Conservation (phyloP, 1,284 basidiomycete species). For the Ceratobasidium sp. region DNA sequence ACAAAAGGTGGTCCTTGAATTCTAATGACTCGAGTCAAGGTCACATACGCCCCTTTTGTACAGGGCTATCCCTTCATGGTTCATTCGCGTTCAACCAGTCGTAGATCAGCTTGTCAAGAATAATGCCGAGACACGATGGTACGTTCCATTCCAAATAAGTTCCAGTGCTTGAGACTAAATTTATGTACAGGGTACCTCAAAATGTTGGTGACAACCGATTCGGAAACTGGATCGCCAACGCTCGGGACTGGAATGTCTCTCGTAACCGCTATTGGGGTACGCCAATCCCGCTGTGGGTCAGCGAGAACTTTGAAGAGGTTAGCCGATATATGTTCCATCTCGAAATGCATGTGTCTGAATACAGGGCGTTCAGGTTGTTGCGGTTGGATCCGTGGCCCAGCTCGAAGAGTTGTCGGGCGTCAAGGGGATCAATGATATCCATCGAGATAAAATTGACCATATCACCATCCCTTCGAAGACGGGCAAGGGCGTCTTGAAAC, state of each 20-base stretch:
- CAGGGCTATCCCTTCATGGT: conserved; percentile 97
- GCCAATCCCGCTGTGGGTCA: conserved; percentile 96
- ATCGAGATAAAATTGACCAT: conserved; percentile 94
- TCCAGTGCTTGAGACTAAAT: not conserved
- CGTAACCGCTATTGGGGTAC: conserved; percentile 99
- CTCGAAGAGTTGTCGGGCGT: conserved; percentile 89
- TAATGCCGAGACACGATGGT: conserved; percentile 94
- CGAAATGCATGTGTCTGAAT: not conserved
- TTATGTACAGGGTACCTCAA: conserved; percentile 80
- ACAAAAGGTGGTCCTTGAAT: not conserved
- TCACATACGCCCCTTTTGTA: conserved; percentile 97
- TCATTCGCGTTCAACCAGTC: conserved; percentile 88
- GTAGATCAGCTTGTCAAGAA: conserved; percentile 89
- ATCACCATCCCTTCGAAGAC: conserved; percentile 94
- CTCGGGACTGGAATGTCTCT: conserved; percentile 99
- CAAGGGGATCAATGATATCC: conserved; percentile 89
- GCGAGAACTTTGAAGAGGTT: conserved; percentile 92
- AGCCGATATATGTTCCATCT: conserved; percentile 42
- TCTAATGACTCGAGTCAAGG: conserved; percentile 57
- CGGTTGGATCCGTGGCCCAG: conserved; percentile 88
- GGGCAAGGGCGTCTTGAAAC: conserved; percentile 88
- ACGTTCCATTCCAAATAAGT: conserved; percentile 49
- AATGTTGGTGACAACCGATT: conserved; percentile 92
- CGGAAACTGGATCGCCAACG: conserved; percentile 97
- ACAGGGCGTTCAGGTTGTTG: conserved; percentile 72